Evolutionary conservation across 495 filamentous ascomycete genomes (phyloP), one percentile per base, ranked within the genome.

Genomic region (Podospora conica): DNA sequence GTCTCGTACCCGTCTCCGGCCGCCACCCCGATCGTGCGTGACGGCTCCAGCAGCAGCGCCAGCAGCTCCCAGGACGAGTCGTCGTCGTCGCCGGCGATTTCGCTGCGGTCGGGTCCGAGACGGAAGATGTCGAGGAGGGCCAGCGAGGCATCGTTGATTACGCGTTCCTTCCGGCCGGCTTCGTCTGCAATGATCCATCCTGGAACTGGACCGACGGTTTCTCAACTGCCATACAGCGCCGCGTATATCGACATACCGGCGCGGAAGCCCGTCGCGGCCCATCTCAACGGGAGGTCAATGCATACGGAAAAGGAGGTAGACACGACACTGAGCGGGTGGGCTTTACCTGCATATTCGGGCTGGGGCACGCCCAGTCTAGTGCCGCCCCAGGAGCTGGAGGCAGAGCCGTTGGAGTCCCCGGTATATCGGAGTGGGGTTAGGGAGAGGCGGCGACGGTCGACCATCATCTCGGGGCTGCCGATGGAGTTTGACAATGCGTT

Each of bases 1-100:
- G 78, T 78, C 21, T 76, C 80, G 11, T 80, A 79, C 61, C 80
- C 78, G 10, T 68, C 77, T 7, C 71, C 74, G 40, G 7, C 55
- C 18, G 55, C 55, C 5, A 57, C 55, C 12, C 55, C 55, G 11
- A n/a, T 48, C 40, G 40, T 48, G 15, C 40, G 40, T 6, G 79
- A 81, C 66, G 81, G 79, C 66, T 79, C 77, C 69, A 73, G 68
- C 65, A 76, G 74, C 70, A 69, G 40, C 40, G 40, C 40, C 40
- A 48, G 33, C 33, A 48, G 40, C 40, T 48, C 40, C 15, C 40
- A 48, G 15, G 40, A 48, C 18, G 40, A 48, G 40, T 48, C 40
- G 40, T 48, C 40, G 40, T 48, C 40, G 40, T 48, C 40, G 18
- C 18, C 40, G 40, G 33, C 33, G 0, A 40, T 40, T 6, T 48